Conservation (phyloP, 768 basidiomycete species). For the Leccinum truebloodii region DNA sequence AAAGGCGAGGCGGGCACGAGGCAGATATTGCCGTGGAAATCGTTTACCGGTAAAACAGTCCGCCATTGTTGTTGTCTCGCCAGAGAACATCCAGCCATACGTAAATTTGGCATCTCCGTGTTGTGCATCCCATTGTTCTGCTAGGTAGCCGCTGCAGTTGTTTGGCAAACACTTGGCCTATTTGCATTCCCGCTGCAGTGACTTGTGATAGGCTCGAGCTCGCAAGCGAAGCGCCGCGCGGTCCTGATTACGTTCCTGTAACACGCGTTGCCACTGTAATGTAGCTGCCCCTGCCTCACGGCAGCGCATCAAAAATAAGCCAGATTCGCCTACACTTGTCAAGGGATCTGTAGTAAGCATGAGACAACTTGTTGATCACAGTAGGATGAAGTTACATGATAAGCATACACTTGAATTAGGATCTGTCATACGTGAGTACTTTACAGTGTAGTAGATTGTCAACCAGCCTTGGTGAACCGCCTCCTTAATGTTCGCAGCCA, state of each 20-base stretch:
- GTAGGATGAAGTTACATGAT: neutral
- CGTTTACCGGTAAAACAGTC: slow-evolving; percentile 5
- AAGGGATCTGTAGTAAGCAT: slow-evolving; percentile 8
- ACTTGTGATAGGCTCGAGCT: neutral
- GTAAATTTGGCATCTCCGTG: slow-evolving; percentile 9
- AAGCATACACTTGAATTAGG: neutral
- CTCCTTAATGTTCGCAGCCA: slow-evolving; percentile 24
- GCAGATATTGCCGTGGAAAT: slow-evolving; percentile 35
- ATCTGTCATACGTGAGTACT: neutral
- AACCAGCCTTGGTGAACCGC: slow-evolving; percentile 10
- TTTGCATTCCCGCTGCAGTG: slow-evolving; percentile 5
- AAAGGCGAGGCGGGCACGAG: slow-evolving; percentile 56
- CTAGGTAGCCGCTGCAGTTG: neutral
- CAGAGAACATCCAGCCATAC: slow-evolving; percentile 12
- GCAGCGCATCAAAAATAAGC: slow-evolving; percentile 4
- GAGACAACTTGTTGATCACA: slow-evolving; percentile 1
- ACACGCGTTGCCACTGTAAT: slow-evolving; percentile 8
- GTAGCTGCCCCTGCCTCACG: slow-evolving; percentile 12
- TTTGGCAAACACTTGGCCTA: slow-evolving; percentile 2
- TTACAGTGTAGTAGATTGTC: neutral
- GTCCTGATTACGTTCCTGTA: slow-evolving; percentile 7
- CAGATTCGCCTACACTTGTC: slow-evolving; percentile 18
- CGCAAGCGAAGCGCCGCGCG: slow-evolving; percentile 3
- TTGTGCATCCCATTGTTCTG: slow-evolving; percentile 8
- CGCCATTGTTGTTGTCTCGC: slow-evolving; percentile 19